phyloP scores from a whole-genome alignment of 768 basidiomycete species.

The Dentipellis fragilis region DNA sequence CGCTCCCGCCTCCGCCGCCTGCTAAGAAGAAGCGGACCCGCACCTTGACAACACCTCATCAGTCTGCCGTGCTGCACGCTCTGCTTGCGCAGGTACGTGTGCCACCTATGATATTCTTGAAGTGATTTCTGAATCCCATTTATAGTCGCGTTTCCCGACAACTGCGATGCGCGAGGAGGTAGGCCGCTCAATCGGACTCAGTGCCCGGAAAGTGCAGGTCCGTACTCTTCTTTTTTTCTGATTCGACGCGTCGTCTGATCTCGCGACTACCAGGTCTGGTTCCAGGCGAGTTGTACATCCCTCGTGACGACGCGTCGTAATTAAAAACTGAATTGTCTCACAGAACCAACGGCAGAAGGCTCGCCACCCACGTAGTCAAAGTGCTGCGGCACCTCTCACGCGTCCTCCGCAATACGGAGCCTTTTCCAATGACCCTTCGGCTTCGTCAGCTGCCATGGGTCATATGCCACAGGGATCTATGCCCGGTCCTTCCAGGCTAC shows the following conservation, averaged over 20 bases:
- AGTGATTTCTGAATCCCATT: neutral
- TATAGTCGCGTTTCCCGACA: conserved; percentile 79
- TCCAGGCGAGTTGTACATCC: conserved; percentile 48
- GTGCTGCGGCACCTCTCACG: conserved; percentile 34
- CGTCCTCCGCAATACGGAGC: conserved; percentile 56
- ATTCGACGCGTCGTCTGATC: conserved; percentile 5
- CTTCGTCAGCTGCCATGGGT: conserved; percentile 18
- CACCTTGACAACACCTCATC: conserved; percentile 79
- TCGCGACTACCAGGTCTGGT: conserved; percentile 64
- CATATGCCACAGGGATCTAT: conserved; percentile 9
- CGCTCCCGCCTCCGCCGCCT: conserved; percentile 27
- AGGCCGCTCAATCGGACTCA: conserved; percentile 78
- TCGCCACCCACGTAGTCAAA: conserved; percentile 57
- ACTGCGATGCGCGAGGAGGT: conserved; percentile 85
- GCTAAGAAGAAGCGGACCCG: conserved; percentile 76
- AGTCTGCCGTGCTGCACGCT: conserved; percentile 79
- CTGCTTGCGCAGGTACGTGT: conserved; percentile 69
- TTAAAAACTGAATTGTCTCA: conserved; percentile 9
- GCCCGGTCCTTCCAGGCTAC: conserved; percentile 6
- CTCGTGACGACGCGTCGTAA: conserved; percentile 6
- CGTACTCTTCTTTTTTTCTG: conserved; percentile 5
- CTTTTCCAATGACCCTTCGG: conserved; percentile 37
- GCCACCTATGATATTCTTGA: conserved; percentile 3
- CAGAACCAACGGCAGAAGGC: conserved; percentile 88
- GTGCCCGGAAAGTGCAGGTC: conserved; percentile 85